Conservation (phyloP, 805 yeast genomes). For the Nakazawaea siamensis region DNA sequence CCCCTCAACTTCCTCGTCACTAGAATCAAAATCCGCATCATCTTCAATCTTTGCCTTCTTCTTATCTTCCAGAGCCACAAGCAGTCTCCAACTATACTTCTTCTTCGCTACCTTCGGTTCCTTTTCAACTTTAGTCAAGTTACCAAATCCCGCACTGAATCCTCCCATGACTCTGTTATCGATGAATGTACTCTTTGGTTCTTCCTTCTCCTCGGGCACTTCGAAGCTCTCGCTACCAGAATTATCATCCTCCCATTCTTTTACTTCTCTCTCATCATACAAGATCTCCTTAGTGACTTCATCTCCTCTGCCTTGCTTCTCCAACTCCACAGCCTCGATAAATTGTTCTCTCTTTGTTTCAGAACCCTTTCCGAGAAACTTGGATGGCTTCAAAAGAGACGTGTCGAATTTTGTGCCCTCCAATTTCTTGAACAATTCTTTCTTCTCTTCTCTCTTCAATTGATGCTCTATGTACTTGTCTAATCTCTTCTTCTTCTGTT, state of each 20-base stretch:
- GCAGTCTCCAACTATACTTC: slow-evolving; percentile 70
- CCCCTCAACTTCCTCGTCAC: slow-evolving; percentile 20
- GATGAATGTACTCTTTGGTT: slow-evolving; percentile 32
- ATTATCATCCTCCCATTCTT: slow-evolving; percentile 46
- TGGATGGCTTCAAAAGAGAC: slow-evolving; percentile 58
- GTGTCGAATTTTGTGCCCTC: slow-evolving; percentile 66
- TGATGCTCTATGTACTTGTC: slow-evolving; percentile 93
- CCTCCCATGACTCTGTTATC: slow-evolving; percentile 77
- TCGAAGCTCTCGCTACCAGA: too few species aligned
- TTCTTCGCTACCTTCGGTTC: slow-evolving; percentile 35
- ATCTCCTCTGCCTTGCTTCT: slow-evolving; percentile 61
- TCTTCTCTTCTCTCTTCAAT: slow-evolving; percentile 80
- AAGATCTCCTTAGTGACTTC: slow-evolving; percentile 53
- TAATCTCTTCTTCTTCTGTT: slow-evolving; percentile 65
- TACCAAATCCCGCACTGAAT: slow-evolving; percentile 60
- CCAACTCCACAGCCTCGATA: slow-evolving; percentile 67
- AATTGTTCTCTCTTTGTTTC: slow-evolving; percentile 62
- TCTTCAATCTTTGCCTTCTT: slow-evolving; percentile 40
- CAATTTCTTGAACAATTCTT: slow-evolving; percentile 64
- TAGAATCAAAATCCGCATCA: slow-evolving; percentile 48
- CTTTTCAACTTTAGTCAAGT: slow-evolving; percentile 43
- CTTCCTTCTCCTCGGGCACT: slow-evolving; percentile 13
- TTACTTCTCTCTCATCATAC: slow-evolving; percentile 60
- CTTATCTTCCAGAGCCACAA: slow-evolving; percentile 39
- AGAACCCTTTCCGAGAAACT: slow-evolving; percentile 67